These are phyloP conservation scores for Daldinia loculata DNA, from an alignment of 495 filamentous ascomycete species.

Conservation along the genomic window DNA sequence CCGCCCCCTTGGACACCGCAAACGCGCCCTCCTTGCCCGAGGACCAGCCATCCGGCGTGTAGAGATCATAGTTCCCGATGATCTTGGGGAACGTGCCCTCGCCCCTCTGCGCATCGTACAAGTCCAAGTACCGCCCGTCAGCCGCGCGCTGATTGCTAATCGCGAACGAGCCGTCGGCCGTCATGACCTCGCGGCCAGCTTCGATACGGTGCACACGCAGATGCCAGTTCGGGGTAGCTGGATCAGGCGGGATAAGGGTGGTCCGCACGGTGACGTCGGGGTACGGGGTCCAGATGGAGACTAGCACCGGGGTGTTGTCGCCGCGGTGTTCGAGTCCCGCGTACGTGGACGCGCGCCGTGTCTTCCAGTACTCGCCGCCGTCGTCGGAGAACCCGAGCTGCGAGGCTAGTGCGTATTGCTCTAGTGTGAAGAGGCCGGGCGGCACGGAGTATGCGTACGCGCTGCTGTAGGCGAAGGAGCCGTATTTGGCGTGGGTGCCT, in stretches of 20 bases:
- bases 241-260: constrained; percentile 67
- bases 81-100: constrained; percentile 62
- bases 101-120: constrained; percentile 53
- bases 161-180: constrained; percentile 75
- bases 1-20: constrained; percentile 71
- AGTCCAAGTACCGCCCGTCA: constrained; percentile 67
- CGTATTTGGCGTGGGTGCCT: constrained; percentile 83
- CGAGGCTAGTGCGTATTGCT: constrained; percentile 77
- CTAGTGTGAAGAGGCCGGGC: constrained; percentile 75
- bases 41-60: constrained; percentile 65
- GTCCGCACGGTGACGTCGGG: constrained; percentile 70
- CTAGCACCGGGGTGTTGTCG: constrained; percentile 60
- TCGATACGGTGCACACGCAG: constrained; percentile 68
- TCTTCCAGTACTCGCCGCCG: constrained; percentile 81
- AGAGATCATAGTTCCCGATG: constrained; percentile 65
- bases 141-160: constrained; percentile 67
- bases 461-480: constrained; percentile 77
- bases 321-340: constrained; percentile 63
- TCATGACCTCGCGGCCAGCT: constrained; percentile 66
- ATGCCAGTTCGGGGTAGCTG: constrained; percentile 70
- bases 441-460: constrained; percentile 80
- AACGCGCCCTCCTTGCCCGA: constrained; percentile 63
- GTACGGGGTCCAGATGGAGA: constrained; percentile 74
- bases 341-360: constrained; percentile 67
- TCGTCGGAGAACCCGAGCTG: constrained; percentile 81